Evolutionary conservation across 2,329 filamentous ascomycete genomes (phyloP).

Genomic region (Bertia moriformis): DNA sequence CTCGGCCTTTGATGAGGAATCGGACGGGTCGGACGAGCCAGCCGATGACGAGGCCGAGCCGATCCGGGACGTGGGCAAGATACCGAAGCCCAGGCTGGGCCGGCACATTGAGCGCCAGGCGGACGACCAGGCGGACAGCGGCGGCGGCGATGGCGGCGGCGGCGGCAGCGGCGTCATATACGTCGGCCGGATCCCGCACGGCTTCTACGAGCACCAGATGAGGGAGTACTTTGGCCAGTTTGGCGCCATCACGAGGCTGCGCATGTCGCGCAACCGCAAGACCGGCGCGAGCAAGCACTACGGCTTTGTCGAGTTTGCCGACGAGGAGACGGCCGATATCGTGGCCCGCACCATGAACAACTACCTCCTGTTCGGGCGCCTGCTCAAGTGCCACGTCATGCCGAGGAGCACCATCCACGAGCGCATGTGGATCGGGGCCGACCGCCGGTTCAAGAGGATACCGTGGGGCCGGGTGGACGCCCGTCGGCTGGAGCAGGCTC

Average conservation of each 20-base stretch:
- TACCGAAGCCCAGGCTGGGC: conserved; percentile 22
- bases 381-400: conserved; percentile 74
- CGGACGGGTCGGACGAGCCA: conserved; percentile 17
- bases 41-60: conserved; percentile 19
- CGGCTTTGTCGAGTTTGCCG: conserved; percentile 81
- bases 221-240: conserved; percentile 88
- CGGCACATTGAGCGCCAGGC: conserved; percentile 15
- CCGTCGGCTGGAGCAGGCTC: conserved; percentile 56
- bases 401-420: conserved; percentile 65
- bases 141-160: too few relatives aligned
- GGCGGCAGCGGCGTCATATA: conserved; percentile 4
- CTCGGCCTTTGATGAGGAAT: conserved; percentile 25
- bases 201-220: conserved; percentile 97
- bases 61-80: conserved; percentile 34
- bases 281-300: conserved; percentile 88
- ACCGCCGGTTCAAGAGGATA: conserved; percentile 74
- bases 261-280: conserved; percentile 80
- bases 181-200: conserved; percentile 20
- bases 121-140: conserved; percentile 18
- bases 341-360: conserved; percentile 95
- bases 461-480: conserved; percentile 67
- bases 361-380: conserved; percentile 88
- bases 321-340: conserved; percentile 67
- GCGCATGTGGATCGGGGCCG: conserved; percentile 77
- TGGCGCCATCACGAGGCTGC: conserved; percentile 62